A percentile compares a stretch with the other conserved stretches of the same genome.
phyloP scores from a whole-genome alignment of 352 stramenopile genomes.

The Nothophytophthora sp. region DNA sequence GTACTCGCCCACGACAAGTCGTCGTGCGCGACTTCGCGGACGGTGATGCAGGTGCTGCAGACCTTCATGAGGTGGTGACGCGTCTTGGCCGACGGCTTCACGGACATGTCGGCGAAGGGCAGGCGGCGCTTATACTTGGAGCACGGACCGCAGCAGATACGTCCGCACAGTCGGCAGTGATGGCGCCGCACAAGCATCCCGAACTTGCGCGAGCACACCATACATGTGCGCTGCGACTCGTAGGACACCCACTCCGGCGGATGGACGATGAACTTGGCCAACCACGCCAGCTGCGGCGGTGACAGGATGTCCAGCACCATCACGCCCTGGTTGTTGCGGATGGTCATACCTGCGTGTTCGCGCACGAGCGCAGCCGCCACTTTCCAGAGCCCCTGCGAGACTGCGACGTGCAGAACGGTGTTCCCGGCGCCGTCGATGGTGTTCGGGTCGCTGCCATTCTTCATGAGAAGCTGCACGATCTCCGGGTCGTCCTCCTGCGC shows the following conservation, averaged over 20 bases:
- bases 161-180: conserved; percentile 82
- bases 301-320: conserved; percentile 79
- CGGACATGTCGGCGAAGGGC: conserved; percentile 45
- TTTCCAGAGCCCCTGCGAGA: conserved; percentile 77
- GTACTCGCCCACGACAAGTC: conserved; percentile 61
- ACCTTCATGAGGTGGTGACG: conserved; percentile 60
- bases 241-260: conserved; percentile 76
- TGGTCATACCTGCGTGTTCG: conserved; percentile 66
- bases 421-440: conserved; percentile 69
- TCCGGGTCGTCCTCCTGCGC: conserved; percentile 68
- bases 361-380: conserved; percentile 66
- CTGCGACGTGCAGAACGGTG: conserved; percentile 79
- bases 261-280: conserved; percentile 77
- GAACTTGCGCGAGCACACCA: conserved; percentile 75
- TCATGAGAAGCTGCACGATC: conserved; percentile 73
- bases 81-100: conserved; percentile 45
- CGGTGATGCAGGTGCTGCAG: conserved; percentile 72
- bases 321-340: conserved; percentile 72
- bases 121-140: conserved; percentile 78
- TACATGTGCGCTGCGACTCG: conserved; percentile 65
- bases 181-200: conserved; percentile 70
- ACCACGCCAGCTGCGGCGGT: conserved; percentile 66
- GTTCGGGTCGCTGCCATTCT: conserved; percentile 79
- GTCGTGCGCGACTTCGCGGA: conserved; percentile 47
- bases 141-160: conserved; percentile 80